Evolutionary conservation across 306 rosid species (phyloP), one percentile per base, ranked within the genome.

Genomic region (Corylus avellana): DNA sequence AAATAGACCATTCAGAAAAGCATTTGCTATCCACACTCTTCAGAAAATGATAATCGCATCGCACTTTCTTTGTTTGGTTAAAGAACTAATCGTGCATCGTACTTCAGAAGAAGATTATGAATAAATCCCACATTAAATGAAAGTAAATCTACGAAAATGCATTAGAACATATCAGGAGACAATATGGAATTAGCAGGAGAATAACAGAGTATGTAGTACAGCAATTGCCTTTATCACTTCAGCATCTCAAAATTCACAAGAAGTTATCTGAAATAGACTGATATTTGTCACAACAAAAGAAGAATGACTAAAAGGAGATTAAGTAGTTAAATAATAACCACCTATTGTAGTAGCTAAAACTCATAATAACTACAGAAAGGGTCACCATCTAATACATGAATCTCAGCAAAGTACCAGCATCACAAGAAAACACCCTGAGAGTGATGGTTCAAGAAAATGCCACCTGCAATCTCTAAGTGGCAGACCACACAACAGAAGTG

Each of bases 381-480:
- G 25, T 37, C 47, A 3, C 70, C 18, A 14, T 64, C 25, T 25
- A 64, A 12, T 29, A 64, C 4, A 35, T 29, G 70, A 35, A 35
- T 64, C 47, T 75, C 54, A 44, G 47, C 27, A 4, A 59, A 14
- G 78, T 8, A 75, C 32, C 10, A 32, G 56, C 46, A 72, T 72
- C 35, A 32, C 55, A 72, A 50, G 17, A 49, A 64, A 77, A 37
- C 53, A 7, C 64, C 13, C 17, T 51, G 80, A 67, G 64, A 77
- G 53, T n/a, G 80, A 66, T 48, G 56, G 25, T 77, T 50, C 16
- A 47, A 64, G 79, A 49, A 64, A 18, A 14, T 17, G 46, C 25
- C 8, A 7, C 47, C 46, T 16, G 22, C 22, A 32, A 35, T 64
- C 20, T 39, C 57, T 18, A 22, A 25, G 78, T 59, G 72, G 27